phyloP scores from a whole-genome alignment of 352 stramenopile genomes.

The Peronospora belbahrii region DNA sequence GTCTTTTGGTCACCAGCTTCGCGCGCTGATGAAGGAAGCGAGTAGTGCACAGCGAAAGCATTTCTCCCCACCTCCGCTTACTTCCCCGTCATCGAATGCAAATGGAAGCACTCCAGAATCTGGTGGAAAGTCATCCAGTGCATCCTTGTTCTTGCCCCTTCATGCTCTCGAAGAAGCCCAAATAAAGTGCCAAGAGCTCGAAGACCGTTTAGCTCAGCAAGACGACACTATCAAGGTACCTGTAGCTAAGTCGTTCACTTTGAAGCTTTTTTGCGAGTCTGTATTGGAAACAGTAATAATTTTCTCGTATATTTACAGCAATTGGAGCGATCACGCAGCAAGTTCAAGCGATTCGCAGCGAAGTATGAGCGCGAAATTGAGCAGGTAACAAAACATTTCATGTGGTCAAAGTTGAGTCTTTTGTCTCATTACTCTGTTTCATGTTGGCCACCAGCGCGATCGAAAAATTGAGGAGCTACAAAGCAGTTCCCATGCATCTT shows the following conservation, averaged over 20 bases:
- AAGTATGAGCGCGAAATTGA: constrained; percentile 84
- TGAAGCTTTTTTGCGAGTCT: background rate
- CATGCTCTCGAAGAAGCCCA: constrained; percentile 62
- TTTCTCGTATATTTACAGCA: constrained; percentile 31
- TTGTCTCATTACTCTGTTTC: constrained; percentile 2
- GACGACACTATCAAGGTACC: constrained; percentile 77
- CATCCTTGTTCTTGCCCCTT: constrained; percentile 53
- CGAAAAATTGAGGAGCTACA: constrained; percentile 41
- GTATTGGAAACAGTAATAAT: background rate
- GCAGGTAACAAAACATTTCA: constrained; percentile 28
- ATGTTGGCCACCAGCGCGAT: constrained; percentile 24
- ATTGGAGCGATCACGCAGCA: constrained; percentile 76
- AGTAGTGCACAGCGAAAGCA: constrained; percentile 3
- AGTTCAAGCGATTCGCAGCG: constrained; percentile 79
- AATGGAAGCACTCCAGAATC: constrained; percentile 22
- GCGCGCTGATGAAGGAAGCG: constrained; percentile 1
- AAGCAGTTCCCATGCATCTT: constrained; percentile 38
- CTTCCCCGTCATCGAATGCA: constrained; percentile 20
- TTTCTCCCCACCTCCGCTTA: constrained; percentile 8
- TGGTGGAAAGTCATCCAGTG: constrained; percentile 23
- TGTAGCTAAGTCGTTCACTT: background rate
- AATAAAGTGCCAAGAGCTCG: constrained; percentile 66
- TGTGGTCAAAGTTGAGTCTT: background rate
- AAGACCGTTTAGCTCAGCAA: constrained; percentile 62
- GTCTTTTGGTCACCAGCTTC: constrained; percentile 8